Base-by-base conservation (phyloP, 2,329 filamentous ascomycete species). In the Colletotrichum spinosum region DNA sequence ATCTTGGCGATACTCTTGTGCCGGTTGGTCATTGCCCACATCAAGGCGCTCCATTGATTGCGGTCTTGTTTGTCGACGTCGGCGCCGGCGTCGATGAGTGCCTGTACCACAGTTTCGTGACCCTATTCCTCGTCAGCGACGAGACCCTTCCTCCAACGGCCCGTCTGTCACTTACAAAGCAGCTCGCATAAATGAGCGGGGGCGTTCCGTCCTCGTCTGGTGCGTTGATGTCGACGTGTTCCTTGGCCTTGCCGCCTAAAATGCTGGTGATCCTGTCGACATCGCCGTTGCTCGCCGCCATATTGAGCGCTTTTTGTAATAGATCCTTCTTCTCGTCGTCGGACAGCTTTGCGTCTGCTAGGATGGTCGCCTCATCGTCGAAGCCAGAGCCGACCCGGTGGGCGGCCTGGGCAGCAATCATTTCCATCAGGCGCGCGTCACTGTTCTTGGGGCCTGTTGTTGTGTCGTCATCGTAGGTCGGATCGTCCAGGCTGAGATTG, bases 1-100 rank as follows among this genome's bases (percentile, higher is more conserved):
- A 94, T 84, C 78, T 98, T 98, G 41, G 95, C 94, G 70, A 99
- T 99, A 52, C 90, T 90, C 79, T 98, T 98, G 79, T 99, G 96
- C 62, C 94, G 85, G 78, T 99, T 99, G 60, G 96, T 99, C 93
- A 98, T 98, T 54, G 96, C 95, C 96, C 96, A 99, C 94, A 99
- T 99, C 67, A 99, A 84, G 12, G 96, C 92, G 73, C 93, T 98
- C 96, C 96, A 99, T 74, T 97, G 91, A 75, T 98, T 98, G 68
- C 91, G 92, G 76, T 99, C 96, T 78, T 98, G 95, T 72, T 91
- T 91, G 79, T 99, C 94, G 56, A 98, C 94, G 72, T 93, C 88
- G 44, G 91, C 95, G 33, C 95, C 94, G 9, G 93, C 93, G 65
- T 93, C 88, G 56, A 99, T 88, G 55, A 99, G 86, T 42, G 91